Evolutionary conservation across 768 basidiomycete genomes (phyloP).

Genomic region (Panus rudis): DNA sequence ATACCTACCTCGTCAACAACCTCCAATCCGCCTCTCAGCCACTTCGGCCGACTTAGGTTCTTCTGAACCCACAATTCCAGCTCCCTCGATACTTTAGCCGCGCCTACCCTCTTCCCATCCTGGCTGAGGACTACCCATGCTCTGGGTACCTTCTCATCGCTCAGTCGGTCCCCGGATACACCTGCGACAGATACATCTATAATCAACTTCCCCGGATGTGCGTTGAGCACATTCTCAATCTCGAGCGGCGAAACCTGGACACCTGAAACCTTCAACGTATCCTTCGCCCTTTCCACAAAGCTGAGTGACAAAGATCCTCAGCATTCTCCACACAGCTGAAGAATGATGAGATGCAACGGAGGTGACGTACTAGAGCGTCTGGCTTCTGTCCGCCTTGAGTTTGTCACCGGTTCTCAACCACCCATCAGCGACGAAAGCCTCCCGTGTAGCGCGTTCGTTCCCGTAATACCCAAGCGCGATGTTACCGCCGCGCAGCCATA

Average conservation of each 20-base stretch:
- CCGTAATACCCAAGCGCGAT: conserved; percentile 66
- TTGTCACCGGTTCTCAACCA: conserved; percentile 73
- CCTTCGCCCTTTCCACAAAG: conserved; percentile 27
- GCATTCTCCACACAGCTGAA: conserved; percentile 61
- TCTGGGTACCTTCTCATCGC: conserved; percentile 65
- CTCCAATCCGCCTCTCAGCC: conserved; percentile 65
- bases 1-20: conserved; percentile 50
- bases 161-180: conserved; percentile 61
- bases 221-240: conserved; percentile 58
- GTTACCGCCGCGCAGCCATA: conserved; percentile 48
- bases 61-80: conserved; percentile 56
- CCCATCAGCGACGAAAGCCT: conserved; percentile 52
- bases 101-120: conserved; percentile 43
- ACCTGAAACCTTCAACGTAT: conserved; percentile 76
- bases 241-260: conserved; percentile 74
- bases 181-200: conserved; percentile 64
- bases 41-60: conserved; percentile 66
- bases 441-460: conserved; percentile 54
- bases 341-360: neutral
- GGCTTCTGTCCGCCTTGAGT: conserved; percentile 51
- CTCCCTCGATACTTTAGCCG: conserved; percentile 29
- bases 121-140: conserved; percentile 70
- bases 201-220: conserved; percentile 53
- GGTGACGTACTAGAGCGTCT: conserved; percentile 53
- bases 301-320: conserved; percentile 26